Base-by-base conservation (phyloP, 768 basidiomycete genomes). In the Trametopsis cervina region DNA sequence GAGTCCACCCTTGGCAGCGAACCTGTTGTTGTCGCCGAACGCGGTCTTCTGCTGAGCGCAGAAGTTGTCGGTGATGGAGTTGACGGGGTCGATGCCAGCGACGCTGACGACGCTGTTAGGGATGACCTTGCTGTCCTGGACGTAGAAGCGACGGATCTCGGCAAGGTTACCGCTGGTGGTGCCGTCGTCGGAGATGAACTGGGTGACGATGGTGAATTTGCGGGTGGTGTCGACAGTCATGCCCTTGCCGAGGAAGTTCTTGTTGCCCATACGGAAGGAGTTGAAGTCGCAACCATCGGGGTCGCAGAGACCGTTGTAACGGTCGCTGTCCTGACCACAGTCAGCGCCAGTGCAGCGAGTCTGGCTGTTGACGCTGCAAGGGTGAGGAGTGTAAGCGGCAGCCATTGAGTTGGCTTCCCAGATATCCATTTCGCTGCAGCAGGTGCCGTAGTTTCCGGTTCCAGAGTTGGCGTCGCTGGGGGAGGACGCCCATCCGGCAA, bases 281-380 rank as follows among this genome's bases (percentile, higher is more conserved):
- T 78, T 80, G 72, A 77, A 80, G 57, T 79, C 78, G 62, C 78
- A 80, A 40, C 78, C 77, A 53, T 75, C 75, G 52, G 68, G 66
- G 63, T 80, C 77, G 63, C 78, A 80, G 37, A 73, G 59, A 39
- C 70, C 70, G 54, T 57, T 63, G 60, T 71, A 33, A 33, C 29
- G 29, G 15, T 33, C 29, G 7, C 9, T 33, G 15, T 15, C 29
- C 29, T 33, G 29, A 68, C 42, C 47, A 50, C 74, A 76, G 36
- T 64, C 63, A 42, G 57, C 62, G 22, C 74, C 73, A 10, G 56
- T 49, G 69, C 78, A 80, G 44, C 60, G 63, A 20, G 65, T 66
- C 54, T 67, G 69, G 29, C 69, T 72, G 26, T 55, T 50, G 51
- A 63, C 60, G 21, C 63, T 61, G 65, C 77, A 79, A 25, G 69